phyloP scores from a whole-genome alignment of 257 asterid genomes.

The Striga asiatica region DNA sequence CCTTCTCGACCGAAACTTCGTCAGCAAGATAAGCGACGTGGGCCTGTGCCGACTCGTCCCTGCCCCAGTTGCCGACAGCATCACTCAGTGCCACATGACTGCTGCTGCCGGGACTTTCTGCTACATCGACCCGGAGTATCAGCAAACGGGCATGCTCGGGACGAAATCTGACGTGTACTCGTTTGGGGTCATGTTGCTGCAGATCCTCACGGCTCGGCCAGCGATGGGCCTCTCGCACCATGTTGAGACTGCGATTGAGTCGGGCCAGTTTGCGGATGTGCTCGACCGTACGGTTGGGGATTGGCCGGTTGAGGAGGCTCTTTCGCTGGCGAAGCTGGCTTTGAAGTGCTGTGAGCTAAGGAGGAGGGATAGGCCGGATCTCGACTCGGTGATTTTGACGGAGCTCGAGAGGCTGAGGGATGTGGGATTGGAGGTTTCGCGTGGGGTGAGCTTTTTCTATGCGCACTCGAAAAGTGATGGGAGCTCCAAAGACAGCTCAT shows the following conservation, averaged over 20 bases:
- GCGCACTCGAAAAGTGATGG: conserved; percentile 14
- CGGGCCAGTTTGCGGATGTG: not conserved
- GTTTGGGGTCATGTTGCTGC: conserved; percentile 3
- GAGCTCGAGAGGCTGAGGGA: conserved; percentile 51
- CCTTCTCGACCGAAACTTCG: conserved; percentile 59
- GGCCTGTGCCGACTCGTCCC: conserved; percentile 84
- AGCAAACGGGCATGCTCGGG: conserved; percentile 77
- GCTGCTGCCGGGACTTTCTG: conserved; percentile 98
- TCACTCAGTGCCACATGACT: conserved; percentile 67
- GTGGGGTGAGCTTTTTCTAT: conserved; percentile 13
- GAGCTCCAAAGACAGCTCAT: conserved; percentile 25
- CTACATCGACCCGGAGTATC: conserved; percentile 96
- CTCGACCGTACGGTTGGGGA: conserved; percentile 13
- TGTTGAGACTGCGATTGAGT: not conserved
- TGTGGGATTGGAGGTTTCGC: conserved; percentile 18
- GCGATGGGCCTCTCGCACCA: not conserved
- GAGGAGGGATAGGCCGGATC: conserved; percentile 81
- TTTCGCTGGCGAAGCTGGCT: not conserved
- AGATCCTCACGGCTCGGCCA: conserved; percentile 24
- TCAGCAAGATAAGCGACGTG: conserved; percentile 84
- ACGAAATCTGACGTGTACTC: conserved; percentile 83
- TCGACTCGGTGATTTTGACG: conserved; percentile 57
- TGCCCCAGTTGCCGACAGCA: conserved; percentile 39
- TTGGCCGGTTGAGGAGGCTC: conserved; percentile 12
- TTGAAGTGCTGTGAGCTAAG: conserved; percentile 64